Conservation (phyloP, 148 eudicot genomes). For the Vaccinium vitisidaea region DNA sequence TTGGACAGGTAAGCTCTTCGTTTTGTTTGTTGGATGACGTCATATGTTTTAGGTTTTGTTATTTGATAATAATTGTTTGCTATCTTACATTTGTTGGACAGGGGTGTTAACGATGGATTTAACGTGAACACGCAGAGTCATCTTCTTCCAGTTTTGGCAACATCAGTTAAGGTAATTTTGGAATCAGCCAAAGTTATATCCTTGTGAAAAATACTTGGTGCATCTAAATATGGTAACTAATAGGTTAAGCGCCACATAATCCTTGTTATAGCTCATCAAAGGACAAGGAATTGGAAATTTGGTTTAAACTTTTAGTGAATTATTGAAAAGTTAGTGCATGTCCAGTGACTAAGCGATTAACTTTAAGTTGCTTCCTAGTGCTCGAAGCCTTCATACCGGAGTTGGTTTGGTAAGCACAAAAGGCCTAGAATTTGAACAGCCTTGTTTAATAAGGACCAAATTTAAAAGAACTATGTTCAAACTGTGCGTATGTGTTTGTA, state of each 20-base stretch:
- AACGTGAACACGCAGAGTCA: constrained; percentile 87
- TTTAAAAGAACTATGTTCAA: background rate
- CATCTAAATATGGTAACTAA: background rate
- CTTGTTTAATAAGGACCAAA: background rate
- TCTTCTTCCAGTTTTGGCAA: constrained; percentile 90
- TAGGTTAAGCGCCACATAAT: background rate
- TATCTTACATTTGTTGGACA: constrained; percentile 30
- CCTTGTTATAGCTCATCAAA: background rate
- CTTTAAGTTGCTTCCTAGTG: background rate
- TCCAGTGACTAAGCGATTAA: background rate
- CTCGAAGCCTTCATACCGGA: background rate
- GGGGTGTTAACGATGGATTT: constrained; percentile 75
- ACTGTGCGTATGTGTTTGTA: background rate
- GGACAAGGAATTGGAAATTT: constrained; percentile 3
- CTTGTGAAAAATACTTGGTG: background rate
- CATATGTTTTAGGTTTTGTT: constrained; percentile 1
- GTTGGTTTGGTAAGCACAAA: background rate
- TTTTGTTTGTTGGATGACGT: background rate
- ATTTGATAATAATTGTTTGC: constrained; percentile 3
- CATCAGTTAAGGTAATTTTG: constrained; percentile 75
- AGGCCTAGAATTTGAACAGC: background rate
- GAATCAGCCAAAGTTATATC: background rate
- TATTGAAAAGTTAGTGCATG: background rate
- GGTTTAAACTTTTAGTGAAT: background rate
- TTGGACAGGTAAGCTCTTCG: constrained; percentile 62